phyloP scores from a whole-genome alignment of 2,329 filamentous ascomycete genomes.

The Colletotrichum ledebouriae region DNA sequence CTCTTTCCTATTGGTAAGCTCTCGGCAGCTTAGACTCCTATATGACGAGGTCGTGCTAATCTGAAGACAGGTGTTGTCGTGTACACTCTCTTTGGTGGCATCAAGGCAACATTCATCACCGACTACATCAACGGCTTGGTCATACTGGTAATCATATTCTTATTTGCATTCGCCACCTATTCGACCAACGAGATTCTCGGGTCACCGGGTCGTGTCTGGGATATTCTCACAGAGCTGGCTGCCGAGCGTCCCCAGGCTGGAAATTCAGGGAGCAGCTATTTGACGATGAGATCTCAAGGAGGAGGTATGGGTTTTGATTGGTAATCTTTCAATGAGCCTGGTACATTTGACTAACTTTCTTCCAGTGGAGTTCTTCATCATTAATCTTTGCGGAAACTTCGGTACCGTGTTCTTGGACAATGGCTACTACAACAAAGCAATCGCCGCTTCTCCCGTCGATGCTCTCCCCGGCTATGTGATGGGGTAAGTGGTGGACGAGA shows the following conservation, averaged over 20 bases:
- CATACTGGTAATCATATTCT: slow-evolving; percentile 85
- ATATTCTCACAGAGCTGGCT: slow-evolving; percentile 79
- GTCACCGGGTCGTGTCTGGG: slow-evolving; percentile 82
- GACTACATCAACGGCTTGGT: slow-evolving; percentile 91
- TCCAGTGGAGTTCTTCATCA: slow-evolving; percentile 83
- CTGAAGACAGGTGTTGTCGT: slow-evolving; percentile 61
- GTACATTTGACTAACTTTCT: not conserved
- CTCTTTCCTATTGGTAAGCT: slow-evolving; percentile 79
- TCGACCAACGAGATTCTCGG: slow-evolving; percentile 80
- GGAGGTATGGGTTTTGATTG: slow-evolving; percentile 60
- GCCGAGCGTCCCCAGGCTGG: slow-evolving; percentile 80
- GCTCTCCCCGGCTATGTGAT: slow-evolving; percentile 91
- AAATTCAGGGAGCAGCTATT: slow-evolving; percentile 84
- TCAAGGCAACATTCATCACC: slow-evolving; percentile 89
- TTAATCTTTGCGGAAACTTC: slow-evolving; percentile 88
- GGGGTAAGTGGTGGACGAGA: slow-evolving; percentile 56
- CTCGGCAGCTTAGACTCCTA: too few relatives aligned
- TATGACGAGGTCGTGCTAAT: not conserved
- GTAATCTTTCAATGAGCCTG: too few relatives aligned
- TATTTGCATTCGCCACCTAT: slow-evolving; percentile 87
- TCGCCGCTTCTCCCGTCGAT: slow-evolving; percentile 86
- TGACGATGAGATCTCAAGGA: slow-evolving; percentile 86
- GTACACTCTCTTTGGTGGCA: slow-evolving; percentile 83
- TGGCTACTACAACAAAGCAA: slow-evolving; percentile 94
- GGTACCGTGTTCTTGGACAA: slow-evolving; percentile 89